These are phyloP conservation scores for Vanrija sp. DNA, from an alignment of 1,284 basidiomycete genomes.

Conservation along the genomic window DNA sequence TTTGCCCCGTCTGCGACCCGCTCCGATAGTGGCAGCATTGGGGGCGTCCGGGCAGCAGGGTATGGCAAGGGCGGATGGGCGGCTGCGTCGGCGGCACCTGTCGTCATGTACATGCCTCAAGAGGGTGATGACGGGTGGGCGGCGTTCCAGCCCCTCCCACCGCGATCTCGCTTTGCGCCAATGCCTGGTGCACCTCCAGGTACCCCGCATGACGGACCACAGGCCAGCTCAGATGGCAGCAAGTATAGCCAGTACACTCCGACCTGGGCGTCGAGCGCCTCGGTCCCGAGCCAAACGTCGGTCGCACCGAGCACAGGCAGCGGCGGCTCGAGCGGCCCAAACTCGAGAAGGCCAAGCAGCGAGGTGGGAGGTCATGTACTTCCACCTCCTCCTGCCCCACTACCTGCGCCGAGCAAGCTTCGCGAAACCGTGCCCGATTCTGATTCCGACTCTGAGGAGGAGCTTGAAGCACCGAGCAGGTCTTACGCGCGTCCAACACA, in stretches of 20 bases:
- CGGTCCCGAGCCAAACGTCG: too few species aligned
- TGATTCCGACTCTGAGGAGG: background rate
- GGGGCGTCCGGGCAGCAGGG: conserved; percentile 13
- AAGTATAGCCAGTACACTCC: too few species aligned
- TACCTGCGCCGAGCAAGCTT: too few species aligned
- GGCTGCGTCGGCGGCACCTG: conserved; percentile 31
- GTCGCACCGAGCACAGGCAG: too few species aligned
- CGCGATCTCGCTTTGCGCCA: conserved; percentile 37
- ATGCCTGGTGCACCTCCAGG: conserved; percentile 17
- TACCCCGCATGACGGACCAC: too few species aligned
- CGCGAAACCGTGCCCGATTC: too few species aligned
- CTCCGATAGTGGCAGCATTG: background rate
- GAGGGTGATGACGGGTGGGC: conserved; percentile 34
- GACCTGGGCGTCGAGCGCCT: too few species aligned
- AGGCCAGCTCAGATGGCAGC: background rate
- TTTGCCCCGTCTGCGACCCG: too few species aligned
- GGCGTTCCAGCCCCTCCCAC: conserved; percentile 30
- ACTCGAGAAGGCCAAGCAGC: too few species aligned
- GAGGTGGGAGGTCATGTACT: too few species aligned
- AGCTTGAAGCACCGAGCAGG: background rate
- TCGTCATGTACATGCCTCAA: conserved; percentile 40
- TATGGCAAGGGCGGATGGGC: conserved; percentile 46
- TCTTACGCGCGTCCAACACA: background rate
- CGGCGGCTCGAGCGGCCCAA: too few species aligned
- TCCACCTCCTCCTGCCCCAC: too few species aligned